phyloP scores from a whole-genome alignment of 1,139 yeast genomes.

The Geotrichum macrosporum region DNA sequence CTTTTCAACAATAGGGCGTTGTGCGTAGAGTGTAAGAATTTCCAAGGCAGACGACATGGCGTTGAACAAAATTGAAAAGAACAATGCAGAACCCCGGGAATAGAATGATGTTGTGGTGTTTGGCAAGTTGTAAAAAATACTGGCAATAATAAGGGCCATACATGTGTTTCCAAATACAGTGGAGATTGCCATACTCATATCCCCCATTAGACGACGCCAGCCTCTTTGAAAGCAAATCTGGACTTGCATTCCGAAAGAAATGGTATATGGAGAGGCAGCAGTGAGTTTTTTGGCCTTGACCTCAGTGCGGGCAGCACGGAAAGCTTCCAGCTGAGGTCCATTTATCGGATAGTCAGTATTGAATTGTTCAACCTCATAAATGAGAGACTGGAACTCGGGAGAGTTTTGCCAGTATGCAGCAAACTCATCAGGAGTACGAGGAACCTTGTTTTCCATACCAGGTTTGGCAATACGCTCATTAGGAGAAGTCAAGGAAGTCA shows the following conservation, averaged over 20 bases:
- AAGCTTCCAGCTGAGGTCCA: constrained; percentile 27
- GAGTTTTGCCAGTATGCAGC: constrained; percentile 52
- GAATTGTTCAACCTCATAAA: constrained; percentile 42
- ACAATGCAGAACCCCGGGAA: constrained; percentile 48
- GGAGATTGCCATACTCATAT: constrained; percentile 47
- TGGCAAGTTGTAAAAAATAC: constrained; percentile 51
- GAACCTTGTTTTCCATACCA: constrained; percentile 43
- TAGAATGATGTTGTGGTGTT: constrained; percentile 48
- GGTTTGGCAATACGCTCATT: constrained; percentile 41
- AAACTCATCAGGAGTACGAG: constrained; percentile 53
- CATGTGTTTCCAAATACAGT: constrained; percentile 46
- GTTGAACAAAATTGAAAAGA: constrained; percentile 42
- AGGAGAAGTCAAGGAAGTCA: constrained; percentile 60
- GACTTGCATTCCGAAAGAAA: constrained; percentile 38
- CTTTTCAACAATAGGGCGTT: constrained; percentile 43
- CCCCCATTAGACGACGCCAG: constrained; percentile 52
- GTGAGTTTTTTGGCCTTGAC: constrained; percentile 34
- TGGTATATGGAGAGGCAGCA: no score
- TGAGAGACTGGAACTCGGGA: constrained; percentile 42
- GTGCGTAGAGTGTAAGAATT: constrained; percentile 39
- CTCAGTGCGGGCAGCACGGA: constrained; percentile 24
- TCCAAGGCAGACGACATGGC: constrained; percentile 44
- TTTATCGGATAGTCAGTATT: constrained; percentile 41
- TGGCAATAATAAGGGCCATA: constrained; percentile 51
- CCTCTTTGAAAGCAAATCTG: constrained; percentile 43